Conservation (phyloP, 2,329 filamentous ascomycete genomes). For the Claviceps arundinis region DNA sequence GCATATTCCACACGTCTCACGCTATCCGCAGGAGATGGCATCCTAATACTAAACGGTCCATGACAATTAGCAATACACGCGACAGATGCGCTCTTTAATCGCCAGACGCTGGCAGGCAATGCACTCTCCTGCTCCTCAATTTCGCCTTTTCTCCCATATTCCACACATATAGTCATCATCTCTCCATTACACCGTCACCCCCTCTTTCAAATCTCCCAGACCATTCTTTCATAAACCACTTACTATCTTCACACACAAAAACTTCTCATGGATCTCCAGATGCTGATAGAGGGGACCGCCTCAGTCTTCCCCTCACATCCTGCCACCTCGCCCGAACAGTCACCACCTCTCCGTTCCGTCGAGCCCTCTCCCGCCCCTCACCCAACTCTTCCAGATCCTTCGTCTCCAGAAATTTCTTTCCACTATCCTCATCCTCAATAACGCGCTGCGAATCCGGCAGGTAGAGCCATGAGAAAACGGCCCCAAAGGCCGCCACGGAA, state of each 20-base stretch:
- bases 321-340: conserved; percentile 30
- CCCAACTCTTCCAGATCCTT: conserved; percentile 38
- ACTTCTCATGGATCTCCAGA: background rate
- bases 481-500: conserved; percentile 34
- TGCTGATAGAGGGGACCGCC: conserved; percentile 3
- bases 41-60: too few species aligned
- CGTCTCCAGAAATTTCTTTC: conserved; percentile 25
- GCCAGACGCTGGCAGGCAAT: too few species aligned
- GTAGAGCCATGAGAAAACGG: conserved; percentile 38
- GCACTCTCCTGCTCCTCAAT: too few species aligned
- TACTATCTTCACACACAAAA: background rate
- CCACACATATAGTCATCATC: too few species aligned
- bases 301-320: conserved; percentile 22
- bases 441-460: conserved; percentile 33
- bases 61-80: too few species aligned
- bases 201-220: too few species aligned
- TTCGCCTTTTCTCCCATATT: too few species aligned
- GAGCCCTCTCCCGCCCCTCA: conserved; percentile 31
- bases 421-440: conserved; percentile 13
- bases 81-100: too few species aligned
- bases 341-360: conserved; percentile 30
- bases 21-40: too few species aligned
- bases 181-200: too few species aligned
- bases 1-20: too few species aligned
- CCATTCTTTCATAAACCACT: too few species aligned